Conservation (phyloP, 2,329 filamentous ascomycete genomes). For the Hymenoscyphus fraxineus region DNA sequence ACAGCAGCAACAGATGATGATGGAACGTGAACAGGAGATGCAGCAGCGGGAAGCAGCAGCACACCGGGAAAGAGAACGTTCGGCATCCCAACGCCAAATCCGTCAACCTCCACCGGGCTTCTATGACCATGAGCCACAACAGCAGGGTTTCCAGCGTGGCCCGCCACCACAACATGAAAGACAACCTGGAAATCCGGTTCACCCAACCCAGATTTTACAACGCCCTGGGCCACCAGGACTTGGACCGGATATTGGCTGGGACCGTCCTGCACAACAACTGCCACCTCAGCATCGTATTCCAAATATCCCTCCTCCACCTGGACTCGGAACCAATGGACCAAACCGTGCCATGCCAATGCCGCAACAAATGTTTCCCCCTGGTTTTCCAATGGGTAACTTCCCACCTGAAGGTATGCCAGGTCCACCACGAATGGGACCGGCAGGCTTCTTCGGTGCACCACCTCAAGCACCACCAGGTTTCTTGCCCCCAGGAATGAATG, state of each 20-base stretch:
- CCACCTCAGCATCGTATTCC: conserved; percentile 42
- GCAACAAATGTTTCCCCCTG: conserved; percentile 56
- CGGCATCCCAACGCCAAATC: conserved; percentile 39
- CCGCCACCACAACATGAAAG: conserved; percentile 29
- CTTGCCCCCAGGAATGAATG: conserved; percentile 52
- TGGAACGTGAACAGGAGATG: conserved; percentile 36
- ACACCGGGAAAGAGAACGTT: conserved; percentile 11
- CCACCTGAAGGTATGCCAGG: conserved; percentile 46
- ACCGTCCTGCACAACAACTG: conserved; percentile 28
- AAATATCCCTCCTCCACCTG: conserved; percentile 60
- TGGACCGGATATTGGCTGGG: conserved; percentile 45
- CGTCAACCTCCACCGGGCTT: conserved; percentile 33
- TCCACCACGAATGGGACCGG: conserved; percentile 46
- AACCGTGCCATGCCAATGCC: conserved; percentile 46
- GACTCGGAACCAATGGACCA: conserved; percentile 43
- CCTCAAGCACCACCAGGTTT: conserved; percentile 51
- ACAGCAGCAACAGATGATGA: conserved; percentile 37
- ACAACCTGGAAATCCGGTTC: conserved; percentile 38
- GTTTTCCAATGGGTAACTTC: conserved; percentile 51
- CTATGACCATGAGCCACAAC: conserved; percentile 28
- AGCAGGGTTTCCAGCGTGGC: conserved; percentile 23
- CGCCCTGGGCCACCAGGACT: conserved; percentile 59
- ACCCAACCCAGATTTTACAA: conserved; percentile 62
- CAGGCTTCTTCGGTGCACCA: conserved; percentile 23
- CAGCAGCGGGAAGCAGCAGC: conserved; percentile 28